phyloP scores from a whole-genome alignment of 2,329 filamentous ascomycete genomes.

The Verticillium tricorpus region DNA sequence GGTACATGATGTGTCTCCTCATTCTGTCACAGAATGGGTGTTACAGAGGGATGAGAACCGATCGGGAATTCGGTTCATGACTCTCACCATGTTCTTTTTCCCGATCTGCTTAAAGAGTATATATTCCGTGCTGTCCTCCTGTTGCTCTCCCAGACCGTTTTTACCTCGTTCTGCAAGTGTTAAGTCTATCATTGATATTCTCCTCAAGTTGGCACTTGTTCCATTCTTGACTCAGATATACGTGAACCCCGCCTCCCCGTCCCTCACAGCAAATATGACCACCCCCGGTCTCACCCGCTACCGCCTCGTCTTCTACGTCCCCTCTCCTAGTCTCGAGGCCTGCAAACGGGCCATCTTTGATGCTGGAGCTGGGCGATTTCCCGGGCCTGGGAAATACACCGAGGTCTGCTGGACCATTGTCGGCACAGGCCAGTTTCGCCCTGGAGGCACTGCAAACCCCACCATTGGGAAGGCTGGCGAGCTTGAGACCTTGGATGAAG shows the following conservation, averaged over 20 bases:
- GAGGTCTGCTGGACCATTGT: slow-evolving; percentile 46
- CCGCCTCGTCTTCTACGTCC: slow-evolving; percentile 46
- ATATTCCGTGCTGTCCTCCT: neutral
- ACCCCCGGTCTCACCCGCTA: neutral
- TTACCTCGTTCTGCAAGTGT: too few species aligned
- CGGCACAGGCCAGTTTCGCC: slow-evolving; percentile 63
- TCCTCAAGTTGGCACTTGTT: too few species aligned
- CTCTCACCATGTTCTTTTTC: neutral
- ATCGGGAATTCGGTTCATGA: neutral
- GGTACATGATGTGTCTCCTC: neutral
- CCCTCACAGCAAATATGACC: neutral
- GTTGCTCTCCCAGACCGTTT: neutral
- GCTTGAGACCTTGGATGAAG: slow-evolving; percentile 56
- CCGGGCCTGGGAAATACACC: slow-evolving; percentile 46
- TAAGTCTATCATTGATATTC: too few species aligned
- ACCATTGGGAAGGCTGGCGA: slow-evolving; percentile 53
- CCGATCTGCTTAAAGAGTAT: neutral
- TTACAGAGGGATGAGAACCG: neutral
- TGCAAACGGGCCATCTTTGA: slow-evolving; percentile 53
- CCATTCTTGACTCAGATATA: too few species aligned
- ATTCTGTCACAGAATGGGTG: neutral
- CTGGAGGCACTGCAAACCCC: slow-evolving; percentile 56
- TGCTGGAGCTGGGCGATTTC: slow-evolving; percentile 52
- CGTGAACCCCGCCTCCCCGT: too few species aligned
- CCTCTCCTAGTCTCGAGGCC: slow-evolving; percentile 34